phyloP scores from a whole-genome alignment of 805 yeast species.

The Wickerhamiella brachini region DNA sequence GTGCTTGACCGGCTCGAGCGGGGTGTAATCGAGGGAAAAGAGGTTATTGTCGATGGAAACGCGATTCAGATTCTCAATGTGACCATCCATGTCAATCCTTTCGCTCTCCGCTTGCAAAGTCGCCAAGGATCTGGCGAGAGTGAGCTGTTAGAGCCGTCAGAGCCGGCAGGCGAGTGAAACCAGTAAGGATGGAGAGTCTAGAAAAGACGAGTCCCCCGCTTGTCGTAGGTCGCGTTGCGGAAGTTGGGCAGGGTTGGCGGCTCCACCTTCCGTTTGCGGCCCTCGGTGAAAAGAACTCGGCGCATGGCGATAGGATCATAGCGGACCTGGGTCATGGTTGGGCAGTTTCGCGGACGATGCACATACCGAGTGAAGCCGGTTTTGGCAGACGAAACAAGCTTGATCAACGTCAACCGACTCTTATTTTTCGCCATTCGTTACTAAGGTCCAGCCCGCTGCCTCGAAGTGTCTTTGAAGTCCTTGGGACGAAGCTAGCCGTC shows the following conservation, averaged over 20 bases:
- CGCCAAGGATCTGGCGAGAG: background rate
- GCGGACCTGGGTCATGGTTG: slow-evolving; percentile 64
- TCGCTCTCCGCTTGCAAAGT: slow-evolving; percentile 23
- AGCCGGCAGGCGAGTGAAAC: too few species aligned
- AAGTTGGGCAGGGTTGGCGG: slow-evolving; percentile 17
- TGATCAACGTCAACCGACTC: slow-evolving; percentile 68
- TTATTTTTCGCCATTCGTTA: slow-evolving; percentile 39
- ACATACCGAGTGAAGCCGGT: slow-evolving; percentile 81
- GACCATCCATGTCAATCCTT: slow-evolving; percentile 33
- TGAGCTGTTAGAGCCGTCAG: too few species aligned
- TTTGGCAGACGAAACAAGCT: slow-evolving; percentile 75
- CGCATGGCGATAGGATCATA: slow-evolving; percentile 77
- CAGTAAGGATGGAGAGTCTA: background rate
- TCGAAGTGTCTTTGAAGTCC: too few species aligned
- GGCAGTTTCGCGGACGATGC: slow-evolving; percentile 68
- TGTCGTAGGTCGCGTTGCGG: slow-evolving; percentile 13
- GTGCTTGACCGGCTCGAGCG: slow-evolving; percentile 21
- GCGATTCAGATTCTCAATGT: slow-evolving; percentile 17
- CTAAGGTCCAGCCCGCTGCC: background rate
- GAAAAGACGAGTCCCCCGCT: slow-evolving; percentile 9
- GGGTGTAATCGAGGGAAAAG: slow-evolving; percentile 25
- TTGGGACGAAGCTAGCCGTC: too few species aligned
- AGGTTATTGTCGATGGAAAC: slow-evolving; percentile 23
- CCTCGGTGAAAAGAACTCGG: slow-evolving; percentile 82
- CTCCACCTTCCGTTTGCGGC: slow-evolving; percentile 66